Evolutionary conservation across 805 yeast species (phyloP).

Genomic region (Candida methanosorbosa): DNA sequence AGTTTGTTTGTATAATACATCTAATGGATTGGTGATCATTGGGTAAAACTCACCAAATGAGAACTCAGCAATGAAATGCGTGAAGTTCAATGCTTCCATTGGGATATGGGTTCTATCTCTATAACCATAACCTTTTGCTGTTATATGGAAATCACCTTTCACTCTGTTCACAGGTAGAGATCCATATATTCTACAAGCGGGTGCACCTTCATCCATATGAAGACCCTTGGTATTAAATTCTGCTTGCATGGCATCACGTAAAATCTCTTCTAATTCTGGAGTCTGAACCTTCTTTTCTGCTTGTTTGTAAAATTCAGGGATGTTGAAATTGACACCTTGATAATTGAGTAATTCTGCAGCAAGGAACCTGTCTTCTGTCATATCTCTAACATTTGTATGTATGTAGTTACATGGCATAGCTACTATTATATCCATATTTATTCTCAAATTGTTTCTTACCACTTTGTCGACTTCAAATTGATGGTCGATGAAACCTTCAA

Average conservation of each 20-base stretch:
- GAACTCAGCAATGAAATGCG: slow-evolving; percentile 79
- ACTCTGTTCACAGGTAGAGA: slow-evolving; percentile 79
- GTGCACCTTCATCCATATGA: slow-evolving; percentile 42
- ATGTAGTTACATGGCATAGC: slow-evolving; percentile 77
- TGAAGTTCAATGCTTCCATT: slow-evolving; percentile 52
- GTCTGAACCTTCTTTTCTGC: slow-evolving; percentile 36
- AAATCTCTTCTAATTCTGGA: slow-evolving; percentile 58
- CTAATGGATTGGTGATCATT: slow-evolving; percentile 79
- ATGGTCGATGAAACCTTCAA: slow-evolving; percentile 76
- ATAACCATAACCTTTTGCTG: slow-evolving; percentile 67
- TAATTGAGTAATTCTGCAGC: slow-evolving; percentile 70
- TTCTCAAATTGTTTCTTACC: slow-evolving; percentile 46
- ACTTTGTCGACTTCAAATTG: slow-evolving; percentile 67
- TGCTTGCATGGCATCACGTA: slow-evolving; percentile 59
- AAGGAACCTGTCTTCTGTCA: slow-evolving; percentile 65
- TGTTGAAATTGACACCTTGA: slow-evolving; percentile 51
- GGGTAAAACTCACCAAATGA: slow-evolving; percentile 92
- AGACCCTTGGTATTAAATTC: slow-evolving; percentile 42
- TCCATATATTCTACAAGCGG: slow-evolving; percentile 85
- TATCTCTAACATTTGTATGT: slow-evolving; percentile 70
- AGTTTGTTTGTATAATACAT: slow-evolving; percentile 55
- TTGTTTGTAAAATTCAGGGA: slow-evolving; percentile 42
- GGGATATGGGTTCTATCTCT: slow-evolving; percentile 39
- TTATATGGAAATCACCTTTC: slow-evolving; percentile 76
- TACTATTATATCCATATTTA: slow-evolving; percentile 75